These are phyloP conservation scores for Herpetomonas tarakana DNA, from an alignment of 208 protist species.

Conservation along the genomic window DNA sequence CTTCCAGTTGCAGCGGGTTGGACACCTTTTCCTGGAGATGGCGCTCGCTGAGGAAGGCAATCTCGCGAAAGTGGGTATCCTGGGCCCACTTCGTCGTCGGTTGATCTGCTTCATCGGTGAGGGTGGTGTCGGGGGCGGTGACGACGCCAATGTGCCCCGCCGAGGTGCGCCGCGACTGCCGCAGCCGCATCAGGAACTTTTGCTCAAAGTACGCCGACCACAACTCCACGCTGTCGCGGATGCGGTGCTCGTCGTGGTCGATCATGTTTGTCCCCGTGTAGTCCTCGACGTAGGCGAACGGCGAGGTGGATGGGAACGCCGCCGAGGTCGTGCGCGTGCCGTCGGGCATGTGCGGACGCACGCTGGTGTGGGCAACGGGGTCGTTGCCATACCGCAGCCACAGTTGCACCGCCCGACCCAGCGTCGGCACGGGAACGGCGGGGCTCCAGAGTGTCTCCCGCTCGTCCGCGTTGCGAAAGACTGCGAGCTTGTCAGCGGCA, in stretches of 20 bases:
- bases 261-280: conserved; percentile 87
- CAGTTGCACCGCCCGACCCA: conserved; percentile 35
- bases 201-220: conserved; percentile 61
- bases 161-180: conserved; percentile 60
- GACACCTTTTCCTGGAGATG: conserved; percentile 71
- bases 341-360: neutral
- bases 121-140: conserved; percentile 28
- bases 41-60: conserved; percentile 62
- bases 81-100: conserved; percentile 76
- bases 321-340: neutral
- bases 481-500: conserved; percentile 33
- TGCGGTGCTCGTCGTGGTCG: conserved; percentile 34
- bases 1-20: conserved; percentile 75
- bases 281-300: conserved; percentile 82
- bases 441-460: conserved; percentile 46
- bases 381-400: conserved; percentile 90
- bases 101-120: conserved; percentile 79
- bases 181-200: conserved; percentile 39
- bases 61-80: conserved; percentile 74
- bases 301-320: conserved; percentile 22
- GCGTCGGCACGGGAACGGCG: conserved; percentile 29
- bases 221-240: conserved; percentile 54
- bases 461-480: conserved; percentile 55
- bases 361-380: conserved; percentile 66
- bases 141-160: conserved; percentile 45